Conservation (phyloP, 192 early-diverging fungal species). For the Thamnidium elegans region DNA sequence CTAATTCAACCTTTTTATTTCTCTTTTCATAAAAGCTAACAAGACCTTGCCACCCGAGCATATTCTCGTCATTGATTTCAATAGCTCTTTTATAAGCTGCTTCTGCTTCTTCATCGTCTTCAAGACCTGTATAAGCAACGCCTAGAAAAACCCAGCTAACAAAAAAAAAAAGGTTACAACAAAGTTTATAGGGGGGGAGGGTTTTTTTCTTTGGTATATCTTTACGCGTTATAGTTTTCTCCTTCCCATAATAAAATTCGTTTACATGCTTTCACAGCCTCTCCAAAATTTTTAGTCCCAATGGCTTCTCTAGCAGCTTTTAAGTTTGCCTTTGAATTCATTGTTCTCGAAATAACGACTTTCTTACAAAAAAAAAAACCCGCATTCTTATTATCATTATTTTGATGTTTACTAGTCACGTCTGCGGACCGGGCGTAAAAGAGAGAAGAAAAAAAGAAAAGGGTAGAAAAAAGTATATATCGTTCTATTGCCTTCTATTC, state of each 20-base stretch:
- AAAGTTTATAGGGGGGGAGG: neutral
- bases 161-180: neutral
- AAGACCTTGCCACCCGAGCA: constrained; percentile 65
- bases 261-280: constrained; percentile 48
- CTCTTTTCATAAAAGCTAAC: constrained; percentile 58
- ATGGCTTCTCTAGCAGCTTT: constrained; percentile 54
- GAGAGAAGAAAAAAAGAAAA: neutral
- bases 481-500: neutral
- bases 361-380: no score
- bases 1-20: constrained; percentile 36
- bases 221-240: constrained; percentile 57
- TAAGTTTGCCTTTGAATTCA: constrained; percentile 37
- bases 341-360: neutral
- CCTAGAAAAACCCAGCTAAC: constrained; percentile 62
- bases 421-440: neutral
- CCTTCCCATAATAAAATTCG: constrained; percentile 47
- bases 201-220: neutral
- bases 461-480: neutral
- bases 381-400: no score
- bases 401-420: no score
- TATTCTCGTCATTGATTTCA: constrained; percentile 47
- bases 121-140: constrained; percentile 60
- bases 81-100: constrained; percentile 58
- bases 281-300: constrained; percentile 43
- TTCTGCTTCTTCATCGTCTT: constrained; percentile 55